Evolutionary conservation across 805 yeast species (phyloP).

Genomic region (Spathaspora sp.): DNA sequence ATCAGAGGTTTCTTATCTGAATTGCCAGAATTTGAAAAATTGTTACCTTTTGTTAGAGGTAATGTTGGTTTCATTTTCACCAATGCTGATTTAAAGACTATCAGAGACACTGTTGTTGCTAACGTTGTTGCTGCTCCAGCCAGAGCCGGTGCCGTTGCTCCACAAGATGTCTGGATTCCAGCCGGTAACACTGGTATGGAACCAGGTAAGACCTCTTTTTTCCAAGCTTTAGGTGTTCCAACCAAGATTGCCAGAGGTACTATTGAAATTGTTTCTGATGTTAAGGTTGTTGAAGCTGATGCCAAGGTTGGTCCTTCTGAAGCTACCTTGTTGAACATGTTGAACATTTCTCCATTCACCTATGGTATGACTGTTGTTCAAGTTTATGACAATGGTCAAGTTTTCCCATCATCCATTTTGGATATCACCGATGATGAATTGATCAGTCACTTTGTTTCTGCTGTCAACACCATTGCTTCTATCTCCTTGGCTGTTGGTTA

Average conservation of each 20-base stretch:
- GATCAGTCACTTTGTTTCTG: slow-evolving; percentile 85
- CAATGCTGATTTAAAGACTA: slow-evolving; percentile 85
- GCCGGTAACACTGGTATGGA: slow-evolving; percentile 99
- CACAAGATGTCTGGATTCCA: slow-evolving; percentile 94
- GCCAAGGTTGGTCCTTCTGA: slow-evolving; percentile 97
- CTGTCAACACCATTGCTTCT: slow-evolving; percentile 90
- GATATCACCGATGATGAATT: slow-evolving; percentile 98
- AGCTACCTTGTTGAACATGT: slow-evolving; percentile 97
- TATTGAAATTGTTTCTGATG: slow-evolving; percentile 97
- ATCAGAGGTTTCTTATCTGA: slow-evolving; percentile 92
- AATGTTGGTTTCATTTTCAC: slow-evolving; percentile 99
- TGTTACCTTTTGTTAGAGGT: slow-evolving; percentile 93
- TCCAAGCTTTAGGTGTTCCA: slow-evolving; percentile 99
- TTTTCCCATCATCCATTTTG: slow-evolving; percentile 93
- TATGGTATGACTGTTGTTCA: slow-evolving; percentile 96
- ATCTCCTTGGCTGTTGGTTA: slow-evolving; percentile 96
- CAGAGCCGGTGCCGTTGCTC: slow-evolving; percentile 99
- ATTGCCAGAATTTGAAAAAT: slow-evolving; percentile 93
- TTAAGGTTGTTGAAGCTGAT: slow-evolving; percentile 87
- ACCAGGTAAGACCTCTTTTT: slow-evolving; percentile 99
- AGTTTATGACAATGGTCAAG: slow-evolving; percentile 98
- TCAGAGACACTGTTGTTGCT: slow-evolving; percentile 82
- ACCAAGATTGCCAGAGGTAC: slow-evolving; percentile 99
- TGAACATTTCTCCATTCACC: slow-evolving; percentile 99
- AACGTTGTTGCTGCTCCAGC: slow-evolving; percentile 99